Evolutionary conservation across 768 basidiomycete genomes (phyloP), one percentile per base, ranked within the genome.

Genomic region (Zangia roseola): DNA sequence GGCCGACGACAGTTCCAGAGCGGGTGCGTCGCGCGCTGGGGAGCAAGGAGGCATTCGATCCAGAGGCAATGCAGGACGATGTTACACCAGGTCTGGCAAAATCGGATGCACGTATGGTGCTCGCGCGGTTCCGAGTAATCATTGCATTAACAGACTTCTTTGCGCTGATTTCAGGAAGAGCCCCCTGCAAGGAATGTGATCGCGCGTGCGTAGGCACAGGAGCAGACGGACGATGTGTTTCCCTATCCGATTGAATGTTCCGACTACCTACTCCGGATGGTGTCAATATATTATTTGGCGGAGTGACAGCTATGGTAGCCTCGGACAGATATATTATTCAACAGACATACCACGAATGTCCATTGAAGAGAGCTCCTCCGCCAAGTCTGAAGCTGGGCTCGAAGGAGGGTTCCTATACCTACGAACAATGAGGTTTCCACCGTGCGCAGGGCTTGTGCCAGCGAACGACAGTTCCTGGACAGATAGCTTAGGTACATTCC

Each of bases 21-120:
- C 78, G 72, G 9, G 76, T 75, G 9, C 80, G 71, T 19, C 70
- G 65, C 12, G 71, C 57, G 13, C 62, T 61, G 31, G 55, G 52
- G 5, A 19, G 23, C 16, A 42, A 45, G 8, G 47, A 31, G 20
- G 41, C 24, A 0, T 41, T 24, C 7, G 12, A 14, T 39, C 25
- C 24, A 12, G 51, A 25, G 25, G 21, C 28, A 38, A 38, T 34
- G 45, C 51, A 21, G 3, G 54, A 47, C 26, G 44, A 48, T 40
- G 46, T 25, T 30, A 39, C 31, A 10, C 43, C 46, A 6, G 55
- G 47, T 28, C 53, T 68, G 28, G 54, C 17, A 40, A 69, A 73
- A 53, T 77, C 76, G n/a, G 72, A 80, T 41, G 73, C 78, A 43
- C 71, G 78, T 59, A 74, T 81, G 44, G 75, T 81, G 52, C 71